Base-by-base conservation (phyloP, 768 basidiomycete species). In the Suillus spraguei region DNA sequence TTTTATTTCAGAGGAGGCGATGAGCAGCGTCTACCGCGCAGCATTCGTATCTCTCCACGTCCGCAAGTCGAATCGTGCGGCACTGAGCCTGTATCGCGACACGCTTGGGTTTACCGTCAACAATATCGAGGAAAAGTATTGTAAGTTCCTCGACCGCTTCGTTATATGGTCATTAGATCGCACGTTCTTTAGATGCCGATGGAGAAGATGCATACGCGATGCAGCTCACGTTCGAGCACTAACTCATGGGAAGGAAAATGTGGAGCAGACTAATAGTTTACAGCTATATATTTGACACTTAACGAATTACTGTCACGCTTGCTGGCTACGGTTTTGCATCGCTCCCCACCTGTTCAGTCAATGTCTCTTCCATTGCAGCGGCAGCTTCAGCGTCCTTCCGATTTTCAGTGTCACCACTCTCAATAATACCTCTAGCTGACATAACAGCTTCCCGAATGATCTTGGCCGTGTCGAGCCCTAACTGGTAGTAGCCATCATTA, bases 131-230 rank as follows among this genome's bases (percentile, higher is more conserved):
- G 88, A 92, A 74, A 88, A 86, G 66, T 98, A 99, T 69, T 98
- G 95, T 97, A 70, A 75, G 91, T 86, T n/a, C 56, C 14, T 11
- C 36, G 50, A 44, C 28, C 33, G 28, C 22, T 63, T 24, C 42
- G 28, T 44, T 20, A 32, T 41, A 22, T 47, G 64, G 10, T 13
- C 46, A 46, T 54, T n/a, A 60, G 62, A 60, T 72, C 33, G 71
- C 46, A 20, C 36, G 33, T 20, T 55, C 39, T 56, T 58, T 28
- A 97, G 95, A 97, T 77, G 95, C 94, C 3, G 95, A 97, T 70
- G 95, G 95, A 4, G 95, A 97, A 76, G 94, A 96, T 65, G 95
- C 95, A 24, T 95, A 94, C 71, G 89, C 92, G 3, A 97, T 97
- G 95, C 83, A 88, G 28, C 82, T 94, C 49, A 79, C 82, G 8